Evolutionary conservation across 306 rosid species (phyloP).

Genomic region (Inga leiocalycina): DNA sequence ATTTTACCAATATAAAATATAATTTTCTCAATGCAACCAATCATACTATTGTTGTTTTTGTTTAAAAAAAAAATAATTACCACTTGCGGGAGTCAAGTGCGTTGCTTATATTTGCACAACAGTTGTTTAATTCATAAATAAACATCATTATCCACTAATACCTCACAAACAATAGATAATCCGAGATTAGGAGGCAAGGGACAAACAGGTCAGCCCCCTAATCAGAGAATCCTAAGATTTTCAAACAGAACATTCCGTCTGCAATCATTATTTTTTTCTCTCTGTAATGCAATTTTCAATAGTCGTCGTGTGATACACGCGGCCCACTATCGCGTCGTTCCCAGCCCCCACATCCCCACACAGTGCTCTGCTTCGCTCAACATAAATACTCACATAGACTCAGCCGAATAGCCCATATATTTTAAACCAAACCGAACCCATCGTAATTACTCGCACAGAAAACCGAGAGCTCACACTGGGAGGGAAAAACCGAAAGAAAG

Average conservation of each 20-base stretch:
- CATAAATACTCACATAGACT: slow-evolving; percentile 31
- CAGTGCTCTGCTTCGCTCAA: slow-evolving; percentile 41
- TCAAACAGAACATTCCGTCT: slow-evolving; percentile 10
- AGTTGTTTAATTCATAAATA: background rate
- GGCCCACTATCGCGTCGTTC: slow-evolving; percentile 20
- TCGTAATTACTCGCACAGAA: slow-evolving; percentile 27
- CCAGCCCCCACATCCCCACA: slow-evolving; percentile 20
- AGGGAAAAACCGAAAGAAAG: slow-evolving; percentile 24
- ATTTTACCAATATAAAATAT: background rate
- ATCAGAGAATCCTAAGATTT: slow-evolving; percentile 17
- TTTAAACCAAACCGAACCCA: slow-evolving; percentile 22
- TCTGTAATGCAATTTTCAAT: background rate
- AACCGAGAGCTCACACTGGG: slow-evolving; percentile 25
- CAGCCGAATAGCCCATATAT: background rate
- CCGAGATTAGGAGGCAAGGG: background rate
- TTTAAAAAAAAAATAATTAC: background rate
- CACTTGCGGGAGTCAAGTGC: background rate
- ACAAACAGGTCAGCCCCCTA: slow-evolving; percentile 5
- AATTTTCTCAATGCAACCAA: background rate
- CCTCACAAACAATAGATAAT: background rate
- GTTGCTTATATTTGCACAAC: background rate
- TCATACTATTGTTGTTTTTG: background rate
- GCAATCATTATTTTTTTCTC: background rate
- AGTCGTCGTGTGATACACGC: slow-evolving; percentile 2
- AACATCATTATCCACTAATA: slow-evolving; percentile 12